These are phyloP conservation scores for Aspergillus sp. DNA, from an alignment of 2,329 filamentous ascomycete genomes.

Conservation along the genomic window DNA sequence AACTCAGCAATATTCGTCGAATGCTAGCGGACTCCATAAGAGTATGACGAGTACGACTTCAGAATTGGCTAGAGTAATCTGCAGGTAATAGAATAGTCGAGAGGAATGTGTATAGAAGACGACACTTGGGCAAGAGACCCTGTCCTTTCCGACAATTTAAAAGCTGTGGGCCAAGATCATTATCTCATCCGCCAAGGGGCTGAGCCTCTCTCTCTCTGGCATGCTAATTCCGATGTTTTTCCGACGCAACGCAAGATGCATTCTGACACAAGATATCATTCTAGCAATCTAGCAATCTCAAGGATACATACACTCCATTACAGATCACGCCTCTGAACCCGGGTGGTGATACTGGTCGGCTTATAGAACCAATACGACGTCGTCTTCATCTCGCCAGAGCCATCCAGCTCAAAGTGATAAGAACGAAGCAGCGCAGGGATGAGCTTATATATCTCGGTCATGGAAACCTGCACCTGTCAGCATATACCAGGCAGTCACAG, in stretches of 20 bases:
- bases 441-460: conserved; percentile 17
- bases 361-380: conserved; percentile 16
- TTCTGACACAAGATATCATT: too few relatives aligned
- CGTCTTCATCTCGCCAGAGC: conserved; percentile 4
- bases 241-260: too few relatives aligned
- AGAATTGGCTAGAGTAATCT: neutral
- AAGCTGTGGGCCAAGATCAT: too few relatives aligned
- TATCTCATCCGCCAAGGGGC: too few relatives aligned
- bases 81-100: neutral
- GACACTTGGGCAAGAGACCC: neutral
- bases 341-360: conserved; percentile 1
- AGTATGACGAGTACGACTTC: neutral
- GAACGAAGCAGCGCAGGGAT: conserved; percentile 11
- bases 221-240: too few relatives aligned
- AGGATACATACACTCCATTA: too few relatives aligned
- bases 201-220: too few relatives aligned
- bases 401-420: conserved; percentile 10
- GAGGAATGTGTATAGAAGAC: neutral
- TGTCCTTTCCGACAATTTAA: too few relatives aligned
- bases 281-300: too few relatives aligned
- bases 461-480: conserved; percentile 10
- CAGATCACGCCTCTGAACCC: too few relatives aligned
- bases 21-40: conserved; percentile 4
- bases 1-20: neutral
- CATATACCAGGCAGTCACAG: neutral